Percentiles rank a stretch among this genome's conserved stretches.
Conservation (phyloP, 2,329 filamentous ascomycete species). For the Aspergillus ruber region DNA sequence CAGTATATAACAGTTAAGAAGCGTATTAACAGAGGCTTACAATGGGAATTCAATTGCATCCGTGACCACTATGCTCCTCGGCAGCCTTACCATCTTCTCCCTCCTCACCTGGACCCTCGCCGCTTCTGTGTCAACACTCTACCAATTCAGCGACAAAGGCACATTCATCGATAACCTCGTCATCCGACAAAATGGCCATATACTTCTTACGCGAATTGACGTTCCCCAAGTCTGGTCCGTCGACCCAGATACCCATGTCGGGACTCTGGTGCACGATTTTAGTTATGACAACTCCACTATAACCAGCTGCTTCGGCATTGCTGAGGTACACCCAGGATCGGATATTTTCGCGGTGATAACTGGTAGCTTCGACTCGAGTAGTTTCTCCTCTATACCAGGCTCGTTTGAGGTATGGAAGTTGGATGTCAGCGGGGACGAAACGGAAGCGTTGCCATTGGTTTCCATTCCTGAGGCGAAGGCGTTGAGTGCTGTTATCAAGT, state of each 20-base stretch:
- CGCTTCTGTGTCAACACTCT: slow-evolving; percentile 3
- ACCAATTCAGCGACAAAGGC: slow-evolving; percentile 18
- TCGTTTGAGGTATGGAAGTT: not conserved
- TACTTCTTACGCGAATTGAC: slow-evolving; percentile 15
- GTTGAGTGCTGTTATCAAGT: not conserved
- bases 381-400: not conserved
- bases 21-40: no score
- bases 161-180: slow-evolving; percentile 18
- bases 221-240: not conserved
- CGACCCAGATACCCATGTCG: not conserved
- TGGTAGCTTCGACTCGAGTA: not conserved
- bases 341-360: slow-evolving; percentile 17
- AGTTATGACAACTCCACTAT: slow-evolving; percentile 14
- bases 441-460: not conserved
- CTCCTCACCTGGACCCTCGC: not conserved
- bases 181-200: slow-evolving; percentile 12
- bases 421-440: not conserved
- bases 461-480: not conserved
- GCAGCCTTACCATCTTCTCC: not conserved
- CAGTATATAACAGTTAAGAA: no score
- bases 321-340: slow-evolving; percentile 3
- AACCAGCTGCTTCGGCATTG: not conserved
- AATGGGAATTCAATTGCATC: no score
- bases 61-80: not conserved
- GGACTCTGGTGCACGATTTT: not conserved